These are phyloP conservation scores for Coemansia umbellata DNA, from an alignment of 192 early-diverging fungal genomes.

Conservation along the genomic window DNA sequence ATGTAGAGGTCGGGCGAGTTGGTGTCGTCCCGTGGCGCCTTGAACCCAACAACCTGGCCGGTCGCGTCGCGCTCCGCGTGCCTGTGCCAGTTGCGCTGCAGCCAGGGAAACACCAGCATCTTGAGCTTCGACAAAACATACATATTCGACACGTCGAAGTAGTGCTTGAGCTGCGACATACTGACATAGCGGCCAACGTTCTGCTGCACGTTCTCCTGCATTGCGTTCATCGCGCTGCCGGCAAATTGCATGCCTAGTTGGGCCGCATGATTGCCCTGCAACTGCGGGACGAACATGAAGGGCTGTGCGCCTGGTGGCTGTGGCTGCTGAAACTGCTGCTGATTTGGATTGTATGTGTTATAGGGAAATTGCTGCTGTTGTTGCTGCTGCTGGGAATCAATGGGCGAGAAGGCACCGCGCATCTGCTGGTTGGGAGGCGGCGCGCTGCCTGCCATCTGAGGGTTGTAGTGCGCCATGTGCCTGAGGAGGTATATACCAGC, in stretches of 20 bases:
- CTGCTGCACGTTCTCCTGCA: conserved; percentile 83
- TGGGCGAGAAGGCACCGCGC: conserved; percentile 49
- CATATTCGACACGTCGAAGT: conserved; percentile 93
- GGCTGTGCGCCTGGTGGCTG: conserved; percentile 8
- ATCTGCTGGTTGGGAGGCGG: conserved; percentile 27
- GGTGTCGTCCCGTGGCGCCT: conserved; percentile 83
- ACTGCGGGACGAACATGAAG: conserved; percentile 20
- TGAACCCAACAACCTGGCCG: conserved; percentile 73
- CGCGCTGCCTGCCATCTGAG: conserved; percentile 33
- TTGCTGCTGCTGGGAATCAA: conserved; percentile 39
- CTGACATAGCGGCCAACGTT: conserved; percentile 86
- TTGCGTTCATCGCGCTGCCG: conserved; percentile 72
- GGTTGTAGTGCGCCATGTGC: conserved; percentile 33
- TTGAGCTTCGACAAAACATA: conserved; percentile 88
- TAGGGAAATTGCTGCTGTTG: conserved; percentile 42
- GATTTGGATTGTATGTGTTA: conserved; percentile 5
- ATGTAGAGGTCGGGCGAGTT: conserved; percentile 98
- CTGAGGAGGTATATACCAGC: not conserved
- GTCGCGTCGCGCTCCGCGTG: conserved; percentile 69
- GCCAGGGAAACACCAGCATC: conserved; percentile 86
- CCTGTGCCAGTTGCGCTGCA: conserved; percentile 81
- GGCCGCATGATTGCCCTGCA: conserved; percentile 64
- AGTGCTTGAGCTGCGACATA: conserved; percentile 79
- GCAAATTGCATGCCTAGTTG: conserved; percentile 97
- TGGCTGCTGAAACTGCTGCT: conserved; percentile 15